Conservation (phyloP, 176 grass and related monocot species). For the Phragmites australis region DNA sequence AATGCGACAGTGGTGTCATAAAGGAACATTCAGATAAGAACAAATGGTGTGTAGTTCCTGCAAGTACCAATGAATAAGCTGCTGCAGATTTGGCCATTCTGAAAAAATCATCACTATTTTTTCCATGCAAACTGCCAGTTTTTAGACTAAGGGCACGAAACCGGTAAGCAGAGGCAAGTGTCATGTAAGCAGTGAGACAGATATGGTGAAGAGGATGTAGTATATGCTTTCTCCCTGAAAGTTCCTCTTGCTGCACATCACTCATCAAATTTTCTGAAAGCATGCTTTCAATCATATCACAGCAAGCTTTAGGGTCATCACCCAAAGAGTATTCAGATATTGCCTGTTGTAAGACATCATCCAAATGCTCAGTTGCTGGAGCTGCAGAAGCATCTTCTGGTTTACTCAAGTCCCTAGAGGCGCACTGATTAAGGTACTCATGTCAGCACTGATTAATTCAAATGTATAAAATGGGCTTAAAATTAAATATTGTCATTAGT, state of each 20-base stretch:
- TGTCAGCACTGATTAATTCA: conserved; percentile 19
- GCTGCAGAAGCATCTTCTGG: conserved; percentile 14
- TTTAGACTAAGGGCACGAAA: conserved; percentile 41
- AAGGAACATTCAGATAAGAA: conserved; percentile 75
- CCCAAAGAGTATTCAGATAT: conserved; percentile 56
- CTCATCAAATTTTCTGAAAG: conserved; percentile 49
- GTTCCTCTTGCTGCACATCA: conserved; percentile 33
- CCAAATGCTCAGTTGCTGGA: conserved; percentile 44
- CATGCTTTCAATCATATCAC: conserved; percentile 71
- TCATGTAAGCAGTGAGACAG: conserved; percentile 58
- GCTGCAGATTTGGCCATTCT: conserved; percentile 61
- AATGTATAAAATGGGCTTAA: not conserved
- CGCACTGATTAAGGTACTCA: conserved; percentile 45
- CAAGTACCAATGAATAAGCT: conserved; percentile 73
- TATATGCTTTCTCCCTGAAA: conserved; percentile 42
- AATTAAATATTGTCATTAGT: not conserved
- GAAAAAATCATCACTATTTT: conserved; percentile 29
- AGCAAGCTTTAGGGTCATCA: conserved; percentile 72
- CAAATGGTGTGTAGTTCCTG: conserved; percentile 59
- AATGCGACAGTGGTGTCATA: conserved; percentile 54
- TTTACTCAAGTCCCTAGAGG: conserved; percentile 51
- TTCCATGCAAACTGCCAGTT: conserved; percentile 18
- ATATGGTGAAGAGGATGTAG: conserved; percentile 74
- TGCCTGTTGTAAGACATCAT: conserved; percentile 64
- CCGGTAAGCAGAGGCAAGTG: conserved; percentile 79